Evolutionary conservation across 1,284 basidiomycete genomes (phyloP), one percentile per base, ranked within the genome.

Genomic region (Cutaneotrichosporon mucoides): DNA sequence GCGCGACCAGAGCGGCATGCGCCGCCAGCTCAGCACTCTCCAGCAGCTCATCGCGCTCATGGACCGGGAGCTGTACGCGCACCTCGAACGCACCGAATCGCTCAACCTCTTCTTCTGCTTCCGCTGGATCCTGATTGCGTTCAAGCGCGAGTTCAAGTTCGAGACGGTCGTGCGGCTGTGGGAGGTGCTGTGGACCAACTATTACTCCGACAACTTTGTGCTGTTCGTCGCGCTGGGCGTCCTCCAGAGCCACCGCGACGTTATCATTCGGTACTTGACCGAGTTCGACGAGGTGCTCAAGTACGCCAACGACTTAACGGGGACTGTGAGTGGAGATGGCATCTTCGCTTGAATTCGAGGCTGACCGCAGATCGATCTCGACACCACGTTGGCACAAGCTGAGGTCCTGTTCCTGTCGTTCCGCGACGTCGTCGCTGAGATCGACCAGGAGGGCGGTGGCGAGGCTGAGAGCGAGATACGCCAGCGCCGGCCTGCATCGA

Each of bases 91-190:
- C 78, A 88, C 87, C 0, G 93, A 94, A 62, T 88, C 86, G 2
- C 82, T 99, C 61, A 97, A 99, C 76, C 79, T 99, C 37, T 99
- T 99, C 82, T 98, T 98, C 82, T 96, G 92, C 77, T 99, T 96
- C 84, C 85, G 94, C 83, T 94, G 81, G 73, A 76, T 78, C 35
- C 58, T 81, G 53, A 94, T 95, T 64, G 81, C 87, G 1, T 97
- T 96, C 84, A 97, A 97, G 79, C 88, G 95, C 62, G 95, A 99
- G 76, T 97, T 99, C 76, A 79, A 86, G 2, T 94, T 98, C 76
- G 84, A 89, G 40, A 88, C 95, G 55, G 89, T 98, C 34, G 80
- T 94, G 38, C 83, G 85, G 16, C 79, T 99, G 7, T 99, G 96
- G 96, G 96, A 99, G 76, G 88, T 79, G 56, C 79, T 96, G n/a